Base-by-base conservation (phyloP, 23 red algal species). In the Gracilaria vermiculophylla region DNA sequence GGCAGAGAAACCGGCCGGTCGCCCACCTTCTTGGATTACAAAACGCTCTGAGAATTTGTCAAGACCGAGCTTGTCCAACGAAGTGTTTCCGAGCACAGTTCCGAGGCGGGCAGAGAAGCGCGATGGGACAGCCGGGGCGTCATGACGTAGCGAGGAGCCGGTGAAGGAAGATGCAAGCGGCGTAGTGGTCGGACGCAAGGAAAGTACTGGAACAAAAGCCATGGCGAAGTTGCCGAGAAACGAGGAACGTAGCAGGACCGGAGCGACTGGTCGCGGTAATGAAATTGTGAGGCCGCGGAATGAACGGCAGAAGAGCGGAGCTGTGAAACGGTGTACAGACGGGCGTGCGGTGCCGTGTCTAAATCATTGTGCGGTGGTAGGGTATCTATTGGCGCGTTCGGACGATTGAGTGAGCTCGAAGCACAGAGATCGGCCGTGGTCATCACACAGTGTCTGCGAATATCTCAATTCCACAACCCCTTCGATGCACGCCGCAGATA, bases 1-100 rank as follows among this genome's bases (percentile, higher is more conserved):
- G 43, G 77, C 53, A 28, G 85, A 87, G 57, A 87, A 95, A 42
- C 86, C 93, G 19, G 1, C 81, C 1, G 90, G 90, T 47, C 90
- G 66, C 21, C 74, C 62, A 69, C 40, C 41, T 23, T 93, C 90
- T n/a, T 40, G 29, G 55, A 85, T 36, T 20, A 60, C 48, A 69
- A 85, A 86, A 71, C 86, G 93, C 81, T 95, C 93, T 20, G 78
- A 42, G 83, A 81, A 89, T 45, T 87, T 87, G 31, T 89, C 93
- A 17, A 95, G 83, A 19, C 93, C 93, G 60, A 89, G 84, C 71
- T 86, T 89, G 48, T 91, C 93, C 23, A 95, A 78, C 0, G 93
- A 83, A 39, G 66, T 42, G 69, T 95, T 95, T 2, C 84, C 93
- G 35, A 57, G 51, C 25, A 86, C 82, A 29, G 92, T 94, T 57